phyloP scores from a whole-genome alignment of 2,329 filamentous ascomycete genomes.

The Arthrobotrys conoides region DNA sequence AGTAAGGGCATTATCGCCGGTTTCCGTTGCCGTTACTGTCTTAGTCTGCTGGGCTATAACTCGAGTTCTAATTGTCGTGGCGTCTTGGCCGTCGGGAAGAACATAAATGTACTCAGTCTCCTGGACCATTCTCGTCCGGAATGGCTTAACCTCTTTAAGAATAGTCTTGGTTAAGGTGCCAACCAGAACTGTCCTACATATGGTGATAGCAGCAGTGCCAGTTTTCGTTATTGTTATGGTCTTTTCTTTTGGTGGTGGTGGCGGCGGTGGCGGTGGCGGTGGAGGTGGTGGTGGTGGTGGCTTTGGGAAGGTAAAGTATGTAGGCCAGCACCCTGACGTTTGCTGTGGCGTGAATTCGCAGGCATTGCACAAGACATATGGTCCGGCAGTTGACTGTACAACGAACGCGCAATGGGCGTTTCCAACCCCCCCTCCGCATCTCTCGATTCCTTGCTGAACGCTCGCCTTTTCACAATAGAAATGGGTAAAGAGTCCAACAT shows the following conservation, averaged over 20 bases:
- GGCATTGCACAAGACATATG: constrained; percentile 3
- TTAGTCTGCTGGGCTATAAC: not conserved
- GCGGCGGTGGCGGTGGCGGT: not conserved
- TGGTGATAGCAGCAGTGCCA: constrained; percentile 1
- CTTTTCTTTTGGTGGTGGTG: not conserved
- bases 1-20: not conserved
- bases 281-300: constrained; percentile 1
- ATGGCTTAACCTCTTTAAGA: not conserved
- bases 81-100: not conserved
- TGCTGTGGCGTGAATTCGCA: not conserved
- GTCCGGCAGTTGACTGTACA: not conserved
- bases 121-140: not conserved
- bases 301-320: constrained; percentile 1
- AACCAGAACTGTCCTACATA: constrained; percentile 1
- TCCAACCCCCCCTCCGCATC: not conserved
- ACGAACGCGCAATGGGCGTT: constrained; percentile 5
- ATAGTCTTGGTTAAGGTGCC: not conserved
- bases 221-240: not conserved
- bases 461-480: constrained; percentile 2
- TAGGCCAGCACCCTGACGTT: not conserved
- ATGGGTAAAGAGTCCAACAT: constrained; percentile 6
- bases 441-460: constrained; percentile 3
- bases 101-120: constrained; percentile 1
- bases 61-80: not conserved
- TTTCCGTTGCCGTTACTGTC: not conserved